Evolutionary conservation across 352 stramenopile species (phyloP), one percentile per base, ranked within the genome.

Genomic region (Pythium sukuiense): DNA sequence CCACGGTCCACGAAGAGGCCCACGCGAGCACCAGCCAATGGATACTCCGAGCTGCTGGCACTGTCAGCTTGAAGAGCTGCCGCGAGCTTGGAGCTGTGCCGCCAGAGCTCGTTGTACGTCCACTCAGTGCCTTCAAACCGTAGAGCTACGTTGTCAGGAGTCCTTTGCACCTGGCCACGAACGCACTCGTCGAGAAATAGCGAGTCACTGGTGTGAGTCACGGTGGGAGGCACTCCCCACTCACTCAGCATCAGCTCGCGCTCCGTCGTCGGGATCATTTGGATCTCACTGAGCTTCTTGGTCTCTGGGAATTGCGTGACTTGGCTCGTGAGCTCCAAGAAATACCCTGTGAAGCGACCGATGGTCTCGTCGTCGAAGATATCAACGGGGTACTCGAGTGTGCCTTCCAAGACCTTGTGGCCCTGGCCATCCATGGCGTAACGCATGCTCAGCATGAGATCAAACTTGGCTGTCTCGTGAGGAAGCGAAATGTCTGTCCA

Each of bases 371-470:
- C 67, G 4, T 70, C 37, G 59, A 89, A 87, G 18, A 63, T 57
- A 16, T 65, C 63, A 0, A 70, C 66, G 1, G 73, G 63, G 33
- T 79, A 89, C 61, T 85, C 76, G 54, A 89, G 72, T 26, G 70
- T 72, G 26, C 80, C 78, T 37, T 89, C 80, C 7, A 87, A 65
- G 2, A 81, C 70, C 0, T 55, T 68, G 1, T 57, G 37, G 3
- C 39, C 55, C 8, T 60, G 13, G 1, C 1, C 24, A 45, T 71
- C 29, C 13, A 29, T 11, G 5, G 41, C 50, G 8, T 63, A 52
- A 2, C 77, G 68, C 79, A 89, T 86, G 29, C 71, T 83, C 14
- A 89, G 64, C 79, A 89, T 89, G 57, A 87, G 74, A 58, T 87
- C 76, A 59, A 89, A 89, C 58, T 87, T 89, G 55, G 78, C 71